Conservation (phyloP, 352 stramenopile genomes). For the Aphanomyces euteiches region DNA sequence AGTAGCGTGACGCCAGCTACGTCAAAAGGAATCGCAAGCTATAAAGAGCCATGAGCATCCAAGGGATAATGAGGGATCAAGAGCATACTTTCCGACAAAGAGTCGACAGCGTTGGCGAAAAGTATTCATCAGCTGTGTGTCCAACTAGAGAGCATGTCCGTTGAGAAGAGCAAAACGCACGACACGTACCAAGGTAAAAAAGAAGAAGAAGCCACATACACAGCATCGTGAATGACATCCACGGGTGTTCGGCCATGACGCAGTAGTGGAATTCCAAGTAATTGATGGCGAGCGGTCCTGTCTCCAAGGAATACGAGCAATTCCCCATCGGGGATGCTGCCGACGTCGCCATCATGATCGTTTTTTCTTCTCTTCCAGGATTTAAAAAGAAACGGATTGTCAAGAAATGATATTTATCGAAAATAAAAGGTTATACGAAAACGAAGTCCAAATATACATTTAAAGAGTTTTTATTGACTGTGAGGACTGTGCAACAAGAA, state of each 20-base stretch:
- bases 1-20: slow-evolving; percentile 97
- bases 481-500: too few species aligned
- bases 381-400: too few species aligned
- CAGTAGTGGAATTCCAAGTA: slow-evolving; percentile 82
- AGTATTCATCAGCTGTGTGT: slow-evolving; percentile 97
- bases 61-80: background rate
- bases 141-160: slow-evolving; percentile 63
- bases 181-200: slow-evolving; percentile 75
- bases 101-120: slow-evolving; percentile 94
- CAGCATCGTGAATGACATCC: slow-evolving; percentile 52
- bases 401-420: too few species aligned
- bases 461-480: too few species aligned
- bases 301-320: slow-evolving; percentile 23
- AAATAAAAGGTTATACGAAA: too few species aligned
- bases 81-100: slow-evolving; percentile 87
- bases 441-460: too few species aligned
- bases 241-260: slow-evolving; percentile 41
- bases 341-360: too few species aligned
- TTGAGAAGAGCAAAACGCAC: slow-evolving; percentile 2
- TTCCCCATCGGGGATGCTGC: slow-evolving; percentile 26
- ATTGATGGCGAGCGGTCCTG: slow-evolving; percentile 70
- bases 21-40: slow-evolving; percentile 80
- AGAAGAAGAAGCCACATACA: slow-evolving; percentile 64
- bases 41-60: slow-evolving; percentile 20
- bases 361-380: too few species aligned